Evolutionary conservation across 208 protist genomes (phyloP).

Genomic region (Trypanosoma scelopori): DNA sequence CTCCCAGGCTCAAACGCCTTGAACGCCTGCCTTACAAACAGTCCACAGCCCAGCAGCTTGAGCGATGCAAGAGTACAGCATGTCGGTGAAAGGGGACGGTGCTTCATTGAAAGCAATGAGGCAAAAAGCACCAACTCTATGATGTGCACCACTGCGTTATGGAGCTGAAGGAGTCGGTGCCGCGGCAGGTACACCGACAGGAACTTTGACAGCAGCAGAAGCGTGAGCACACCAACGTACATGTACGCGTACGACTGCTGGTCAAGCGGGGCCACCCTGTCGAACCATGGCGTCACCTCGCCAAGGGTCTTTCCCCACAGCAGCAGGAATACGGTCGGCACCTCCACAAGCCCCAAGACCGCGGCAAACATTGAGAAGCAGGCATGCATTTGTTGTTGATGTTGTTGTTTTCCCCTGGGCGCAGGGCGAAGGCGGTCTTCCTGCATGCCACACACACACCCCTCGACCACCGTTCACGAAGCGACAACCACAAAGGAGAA

Average conservation of each 20-base stretch:
- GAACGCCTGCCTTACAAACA: slow-evolving; percentile 27
- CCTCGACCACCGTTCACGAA: neutral
- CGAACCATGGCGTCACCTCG: slow-evolving; percentile 51
- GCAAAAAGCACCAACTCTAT: slow-evolving; percentile 29
- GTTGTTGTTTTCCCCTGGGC: neutral
- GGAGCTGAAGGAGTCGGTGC: slow-evolving; percentile 38
- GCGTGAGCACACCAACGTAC: slow-evolving; percentile 38
- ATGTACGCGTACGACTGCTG: slow-evolving; percentile 34
- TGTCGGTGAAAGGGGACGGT: neutral
- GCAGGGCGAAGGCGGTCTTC: too few species aligned
- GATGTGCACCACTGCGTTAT: slow-evolving; percentile 42
- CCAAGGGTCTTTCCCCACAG: slow-evolving; percentile 23
- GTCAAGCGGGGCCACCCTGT: slow-evolving; percentile 29
- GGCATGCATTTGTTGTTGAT: slow-evolving; percentile 16
- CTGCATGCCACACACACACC: neutral
- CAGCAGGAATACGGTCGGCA: slow-evolving; percentile 40
- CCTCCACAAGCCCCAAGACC: slow-evolving; percentile 35
- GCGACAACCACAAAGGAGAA: slow-evolving; percentile 3
- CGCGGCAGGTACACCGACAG: slow-evolving; percentile 38
- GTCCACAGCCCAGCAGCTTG: slow-evolving; percentile 29
- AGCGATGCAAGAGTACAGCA: slow-evolving; percentile 29
- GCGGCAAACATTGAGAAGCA: slow-evolving; percentile 37
- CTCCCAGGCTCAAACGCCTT: neutral
- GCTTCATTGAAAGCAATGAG: neutral
- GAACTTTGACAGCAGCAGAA: slow-evolving; percentile 33